These are phyloP conservation scores for Petunia secreta DNA, from an alignment of 257 asterid genomes.

Conservation along the genomic window DNA sequence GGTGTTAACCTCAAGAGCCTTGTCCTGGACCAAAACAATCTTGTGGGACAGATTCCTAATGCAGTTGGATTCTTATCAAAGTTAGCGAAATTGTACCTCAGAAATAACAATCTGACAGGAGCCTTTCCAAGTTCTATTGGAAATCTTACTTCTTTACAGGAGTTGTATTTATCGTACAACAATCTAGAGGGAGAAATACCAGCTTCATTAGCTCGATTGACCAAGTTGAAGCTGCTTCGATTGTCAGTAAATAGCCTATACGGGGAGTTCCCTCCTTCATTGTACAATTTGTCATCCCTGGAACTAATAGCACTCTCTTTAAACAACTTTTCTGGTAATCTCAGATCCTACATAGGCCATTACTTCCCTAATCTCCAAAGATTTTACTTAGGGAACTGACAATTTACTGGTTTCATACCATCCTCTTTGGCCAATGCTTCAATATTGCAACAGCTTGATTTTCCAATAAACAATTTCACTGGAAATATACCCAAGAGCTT, in stretches of 20 bases:
- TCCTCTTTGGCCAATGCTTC: slow-evolving; percentile 49
- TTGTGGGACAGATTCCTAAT: slow-evolving; percentile 36
- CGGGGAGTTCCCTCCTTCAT: slow-evolving; percentile 45
- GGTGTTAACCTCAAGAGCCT: slow-evolving; percentile 40
- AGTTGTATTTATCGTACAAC: slow-evolving; percentile 46
- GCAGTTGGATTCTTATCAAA: slow-evolving; percentile 29
- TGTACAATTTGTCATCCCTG: slow-evolving; percentile 48
- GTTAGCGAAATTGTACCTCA: slow-evolving; percentile 34
- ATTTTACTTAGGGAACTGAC: slow-evolving; percentile 41
- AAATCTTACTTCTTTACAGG: slow-evolving; percentile 46
- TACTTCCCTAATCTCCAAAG: slow-evolving; percentile 39
- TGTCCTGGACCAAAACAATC: slow-evolving; percentile 39
- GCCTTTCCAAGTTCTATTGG: slow-evolving; percentile 50
- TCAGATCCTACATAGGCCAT: slow-evolving; percentile 44
- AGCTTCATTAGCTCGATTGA: slow-evolving; percentile 33
- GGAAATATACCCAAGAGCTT: slow-evolving; percentile 45
- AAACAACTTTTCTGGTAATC: slow-evolving; percentile 43
- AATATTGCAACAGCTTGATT: slow-evolving; percentile 37
- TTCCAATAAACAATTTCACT: slow-evolving; percentile 42
- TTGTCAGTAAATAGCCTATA: slow-evolving; percentile 37
- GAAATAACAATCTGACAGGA: slow-evolving; percentile 55
- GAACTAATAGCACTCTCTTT: slow-evolving; percentile 35
- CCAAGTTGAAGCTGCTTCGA: slow-evolving; percentile 32
- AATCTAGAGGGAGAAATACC: slow-evolving; percentile 44
- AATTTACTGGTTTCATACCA: slow-evolving; percentile 46